Percentiles rank a stretch among this genome's conserved stretches.
Evolutionary conservation across 495 filamentous ascomycete genomes (phyloP).

Genomic region (Hypoxylon trugodes): DNA sequence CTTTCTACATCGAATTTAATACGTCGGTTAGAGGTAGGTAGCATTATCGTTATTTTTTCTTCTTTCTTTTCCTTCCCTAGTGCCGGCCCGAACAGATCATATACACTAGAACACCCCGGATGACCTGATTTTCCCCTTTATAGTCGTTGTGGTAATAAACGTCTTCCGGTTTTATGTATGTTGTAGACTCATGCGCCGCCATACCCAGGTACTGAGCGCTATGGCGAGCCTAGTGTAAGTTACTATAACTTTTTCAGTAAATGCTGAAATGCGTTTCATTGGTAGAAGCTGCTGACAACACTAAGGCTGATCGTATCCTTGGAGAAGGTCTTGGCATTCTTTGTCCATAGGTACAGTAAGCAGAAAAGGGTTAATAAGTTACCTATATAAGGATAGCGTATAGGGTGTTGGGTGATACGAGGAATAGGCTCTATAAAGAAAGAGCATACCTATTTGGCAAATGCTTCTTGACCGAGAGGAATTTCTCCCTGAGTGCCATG

Average conservation of each 20-base stretch:
- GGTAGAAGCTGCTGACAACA: slow-evolving; percentile 25
- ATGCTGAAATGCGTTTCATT: slow-evolving; percentile 25
- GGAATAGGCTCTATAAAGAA: no score
- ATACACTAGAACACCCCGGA: not conserved
- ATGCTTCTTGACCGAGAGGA: slow-evolving; percentile 29
- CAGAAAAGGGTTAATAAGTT: slow-evolving; percentile 34
- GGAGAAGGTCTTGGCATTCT: slow-evolving; percentile 18
- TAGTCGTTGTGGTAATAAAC: not conserved
- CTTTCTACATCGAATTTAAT: not conserved
- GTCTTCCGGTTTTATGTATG: not conserved
- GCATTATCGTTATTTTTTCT: no score
- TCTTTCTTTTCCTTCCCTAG: slow-evolving; percentile 19
- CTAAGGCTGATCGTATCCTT: slow-evolving; percentile 13
- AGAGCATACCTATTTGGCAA: slow-evolving; percentile 1
- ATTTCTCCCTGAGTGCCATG: not conserved
- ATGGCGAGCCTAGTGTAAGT: not conserved
- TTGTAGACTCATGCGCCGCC: slow-evolving; percentile 14
- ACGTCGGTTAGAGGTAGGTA: slow-evolving; percentile 7
- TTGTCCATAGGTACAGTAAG: slow-evolving; percentile 37
- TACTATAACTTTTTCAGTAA: slow-evolving; percentile 30
- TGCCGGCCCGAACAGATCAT: slow-evolving; percentile 14
- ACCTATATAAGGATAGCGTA: slow-evolving; percentile 15
- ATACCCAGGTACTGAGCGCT: no score
- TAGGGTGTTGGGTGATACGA: no score
- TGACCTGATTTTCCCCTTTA: not conserved